A percentile compares a stretch with the other conserved stretches of the same genome.
Conservation (phyloP, 306 rosid genomes). For the Glycyrrhiza uralensis region DNA sequence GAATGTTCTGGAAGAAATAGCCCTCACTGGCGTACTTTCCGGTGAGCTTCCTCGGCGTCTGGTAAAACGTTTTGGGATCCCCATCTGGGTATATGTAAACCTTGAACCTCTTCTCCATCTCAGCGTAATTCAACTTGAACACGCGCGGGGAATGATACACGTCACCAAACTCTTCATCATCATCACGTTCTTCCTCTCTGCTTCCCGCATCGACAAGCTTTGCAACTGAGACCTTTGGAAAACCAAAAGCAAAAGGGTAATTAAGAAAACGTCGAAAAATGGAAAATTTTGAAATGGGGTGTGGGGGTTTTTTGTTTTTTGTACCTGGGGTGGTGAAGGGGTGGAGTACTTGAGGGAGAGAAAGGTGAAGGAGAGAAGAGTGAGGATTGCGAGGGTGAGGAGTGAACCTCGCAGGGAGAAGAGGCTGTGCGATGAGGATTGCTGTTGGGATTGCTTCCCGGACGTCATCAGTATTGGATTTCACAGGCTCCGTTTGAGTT, state of each 20-base stretch:
- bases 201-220: slow-evolving; percentile 6
- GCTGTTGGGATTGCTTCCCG: slow-evolving; percentile 44
- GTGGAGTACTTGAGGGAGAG: slow-evolving; percentile 61
- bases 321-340: slow-evolving; percentile 43
- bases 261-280: not conserved
- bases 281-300: not conserved
- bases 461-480: slow-evolving; percentile 43
- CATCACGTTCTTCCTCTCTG: not conserved
- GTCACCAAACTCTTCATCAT: slow-evolving; percentile 37
- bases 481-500: not conserved
- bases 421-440: slow-evolving; percentile 31
- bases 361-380: slow-evolving; percentile 66
- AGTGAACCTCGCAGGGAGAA: slow-evolving; percentile 68
- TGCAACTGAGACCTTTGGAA: slow-evolving; percentile 31
- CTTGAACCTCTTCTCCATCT: slow-evolving; percentile 81
- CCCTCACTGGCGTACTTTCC: slow-evolving; percentile 96
- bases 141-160: slow-evolving; percentile 68
- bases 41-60: slow-evolving; percentile 92
- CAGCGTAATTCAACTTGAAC: slow-evolving; percentile 66
- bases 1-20: slow-evolving; percentile 84
- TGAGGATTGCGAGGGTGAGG: slow-evolving; percentile 66
- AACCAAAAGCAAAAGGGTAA: slow-evolving; percentile 10
- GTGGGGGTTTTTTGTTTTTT: not conserved
- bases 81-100: slow-evolving; percentile 90
- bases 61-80: slow-evolving; percentile 85